Evolutionary conservation across 352 stramenopile genomes (phyloP), one percentile per base, ranked within the genome.

Genomic region (Globisporangium takayamanum): DNA sequence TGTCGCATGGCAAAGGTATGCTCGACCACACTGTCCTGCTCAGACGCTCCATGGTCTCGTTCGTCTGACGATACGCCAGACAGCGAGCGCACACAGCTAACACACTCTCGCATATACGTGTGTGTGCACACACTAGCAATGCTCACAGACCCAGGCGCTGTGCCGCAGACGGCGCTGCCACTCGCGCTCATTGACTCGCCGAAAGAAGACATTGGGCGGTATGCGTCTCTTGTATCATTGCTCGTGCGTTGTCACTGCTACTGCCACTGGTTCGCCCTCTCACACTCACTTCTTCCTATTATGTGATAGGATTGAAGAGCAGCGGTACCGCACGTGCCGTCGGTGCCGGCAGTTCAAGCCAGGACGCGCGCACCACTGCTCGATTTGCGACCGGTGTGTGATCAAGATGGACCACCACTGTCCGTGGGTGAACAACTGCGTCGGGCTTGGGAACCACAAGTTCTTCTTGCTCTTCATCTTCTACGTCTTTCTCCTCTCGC

Each of bases 361-460:
- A 15, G 82, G 82, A 30, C 86, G 96, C 61, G 96, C 96, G 15
- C 96, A 98, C 80, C 95, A 98, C 73, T 99, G 96, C 78, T 97
- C 87, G 53, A 96, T 98, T 62, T 98, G 94, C 75, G 81, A 97
- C 64, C 77, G 93, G 59, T 98, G 95, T 60, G 91, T 98, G 55
- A 91, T 98, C 59, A 98, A 98, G 76, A 99, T 99, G 96, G 97
- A 99, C 69, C 97, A 99, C 90, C 95, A 99, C 72, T 98, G 97
- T 73, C 96, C 96, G 26, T 99, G 96, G 96, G 91, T 99, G 42
- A 99, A 99, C 81, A 99, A 99, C 84, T 99, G 96, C 72, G 96
- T 99, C 55, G 97, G 96, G 10, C 89, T 99, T 64, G 95, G 95
- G 57, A 99, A 99, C 81, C 96, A 99, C 90, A 99, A 99, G 79